Base-by-base conservation (phyloP, 2,329 filamentous ascomycete species). In the Calonectria montana region DNA sequence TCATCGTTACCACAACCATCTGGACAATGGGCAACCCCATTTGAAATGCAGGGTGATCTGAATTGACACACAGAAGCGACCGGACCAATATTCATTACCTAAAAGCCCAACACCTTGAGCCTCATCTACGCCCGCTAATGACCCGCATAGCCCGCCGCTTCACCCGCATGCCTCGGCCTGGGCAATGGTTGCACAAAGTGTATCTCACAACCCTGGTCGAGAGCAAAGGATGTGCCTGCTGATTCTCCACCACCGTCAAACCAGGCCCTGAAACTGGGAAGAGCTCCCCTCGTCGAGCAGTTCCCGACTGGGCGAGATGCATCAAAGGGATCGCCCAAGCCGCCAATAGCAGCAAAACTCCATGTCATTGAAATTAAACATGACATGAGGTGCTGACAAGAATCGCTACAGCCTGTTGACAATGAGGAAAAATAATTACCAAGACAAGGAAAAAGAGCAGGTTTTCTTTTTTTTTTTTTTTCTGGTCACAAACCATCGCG, bases 241-340 rank as follows among this genome's bases (percentile, higher is more conserved):
- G 65, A 21, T 61, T 71, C 69, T 21, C 69, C 69, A 71, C 69
- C 47, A 31, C 27, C n/a, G 23, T 70, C 63, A 70, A 70, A 62
- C 63, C 62, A 7, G 18, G 43, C 41, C 53, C 65, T 35, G 50
- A n/a, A 39, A n/a, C 47, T 25, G 27, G 21, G 16, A 12, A 37
- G 53, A 37, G 29, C 69, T 67, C 35, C 35, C 31, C 53, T 39
- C 37, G 29, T 43, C 8, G 37, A 23, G 25, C 48, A 39, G 37
- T 63, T 35, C 61, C 47, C 47, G 37, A 69, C 29, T 35, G 23
- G 61, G 57, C 37, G 48, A 50, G 67, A 50, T 69, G 67, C 39
- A 48, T 59, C 59, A 29, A 29, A 6, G 35, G 35, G 31, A 39
- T 39, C 53, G 6, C 16, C 18, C 25, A 23, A 59, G 53, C 53